Percentiles rank a stretch among this genome's conserved stretches.
phyloP scores from a whole-genome alignment of 108 stramenopile species.

The Fragilariopsis cylindrus region DNA sequence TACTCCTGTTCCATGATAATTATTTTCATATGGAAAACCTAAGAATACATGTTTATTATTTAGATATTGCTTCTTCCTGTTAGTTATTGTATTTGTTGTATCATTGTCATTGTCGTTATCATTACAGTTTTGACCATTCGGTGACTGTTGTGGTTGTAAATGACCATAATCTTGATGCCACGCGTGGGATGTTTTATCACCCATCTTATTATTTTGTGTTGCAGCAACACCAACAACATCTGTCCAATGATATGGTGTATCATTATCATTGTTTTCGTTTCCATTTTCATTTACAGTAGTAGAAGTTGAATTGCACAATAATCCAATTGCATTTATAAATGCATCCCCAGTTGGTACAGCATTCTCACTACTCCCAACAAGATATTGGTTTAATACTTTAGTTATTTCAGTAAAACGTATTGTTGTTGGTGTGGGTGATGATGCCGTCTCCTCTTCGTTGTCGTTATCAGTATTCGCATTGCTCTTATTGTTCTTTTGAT shows the following conservation, averaged over 20 bases:
- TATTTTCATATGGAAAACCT: neutral
- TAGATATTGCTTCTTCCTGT: too few relatives aligned
- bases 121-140: too few relatives aligned
- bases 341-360: neutral
- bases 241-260: neutral
- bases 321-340: neutral
- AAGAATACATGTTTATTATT: neutral
- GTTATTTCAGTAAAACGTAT: neutral
- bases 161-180: conserved; percentile 5
- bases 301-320: neutral
- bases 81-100: too few relatives aligned
- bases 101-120: too few relatives aligned
- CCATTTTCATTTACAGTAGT: neutral
- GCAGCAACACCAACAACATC: neutral
- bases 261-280: too few relatives aligned
- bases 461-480: too few relatives aligned
- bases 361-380: neutral
- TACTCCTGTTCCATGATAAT: neutral
- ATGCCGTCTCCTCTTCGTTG: too few relatives aligned
- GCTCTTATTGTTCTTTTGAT: neutral
- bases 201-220: neutral
- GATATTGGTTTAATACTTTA: neutral
- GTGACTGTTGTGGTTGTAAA: neutral
- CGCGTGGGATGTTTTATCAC: neutral
- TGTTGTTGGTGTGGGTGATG: neutral